Evolutionary conservation across 2,329 filamentous ascomycete genomes (phyloP).

Genomic region (Penicillium sclerotiorum): DNA sequence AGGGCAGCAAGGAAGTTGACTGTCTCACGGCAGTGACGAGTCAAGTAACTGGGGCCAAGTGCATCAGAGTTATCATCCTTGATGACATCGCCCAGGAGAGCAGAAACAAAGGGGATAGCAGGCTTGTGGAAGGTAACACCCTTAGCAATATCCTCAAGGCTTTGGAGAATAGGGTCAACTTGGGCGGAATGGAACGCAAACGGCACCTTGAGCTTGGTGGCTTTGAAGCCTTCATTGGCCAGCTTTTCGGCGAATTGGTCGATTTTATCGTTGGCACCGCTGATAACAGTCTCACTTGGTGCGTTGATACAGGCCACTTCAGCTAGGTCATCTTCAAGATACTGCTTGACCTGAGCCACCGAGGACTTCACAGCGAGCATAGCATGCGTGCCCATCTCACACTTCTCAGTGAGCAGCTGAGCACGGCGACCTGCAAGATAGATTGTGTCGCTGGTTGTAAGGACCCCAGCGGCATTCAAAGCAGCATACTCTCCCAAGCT

Average conservation of each 20-base stretch:
- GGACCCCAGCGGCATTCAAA: slow-evolving; percentile 41
- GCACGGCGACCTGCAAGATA: slow-evolving; percentile 46
- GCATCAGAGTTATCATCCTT: slow-evolving; percentile 34
- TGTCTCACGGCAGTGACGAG: slow-evolving; percentile 45
- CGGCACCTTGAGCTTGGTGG: slow-evolving; percentile 46
- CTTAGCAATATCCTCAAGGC: slow-evolving; percentile 41
- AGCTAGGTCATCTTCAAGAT: slow-evolving; percentile 32
- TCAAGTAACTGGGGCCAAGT: slow-evolving; percentile 45
- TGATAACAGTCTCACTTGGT: slow-evolving; percentile 48
- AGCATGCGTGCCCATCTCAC: slow-evolving; percentile 45
- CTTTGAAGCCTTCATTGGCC: slow-evolving; percentile 40
- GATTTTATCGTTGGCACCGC: slow-evolving; percentile 41
- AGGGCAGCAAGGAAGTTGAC: slow-evolving; percentile 52
- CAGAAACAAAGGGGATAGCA: slow-evolving; percentile 48
- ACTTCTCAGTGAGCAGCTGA: slow-evolving; percentile 43
- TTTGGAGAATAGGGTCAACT: slow-evolving; percentile 49
- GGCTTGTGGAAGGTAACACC: slow-evolving; percentile 44
- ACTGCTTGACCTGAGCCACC: slow-evolving; percentile 34
- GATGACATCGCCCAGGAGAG: slow-evolving; percentile 48
- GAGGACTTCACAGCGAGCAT: slow-evolving; percentile 50
- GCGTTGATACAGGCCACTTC: slow-evolving; percentile 48
- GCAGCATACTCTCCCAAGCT: slow-evolving; percentile 49
- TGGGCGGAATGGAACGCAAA: slow-evolving; percentile 53
- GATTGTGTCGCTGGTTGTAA: slow-evolving; percentile 42
- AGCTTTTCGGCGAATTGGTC: slow-evolving; percentile 40